Percentiles rank a stretch among this genome's conserved stretches.
Evolutionary conservation across 2,329 filamentous ascomycete genomes (phyloP).

Genomic region (Incumbomyces lentus): DNA sequence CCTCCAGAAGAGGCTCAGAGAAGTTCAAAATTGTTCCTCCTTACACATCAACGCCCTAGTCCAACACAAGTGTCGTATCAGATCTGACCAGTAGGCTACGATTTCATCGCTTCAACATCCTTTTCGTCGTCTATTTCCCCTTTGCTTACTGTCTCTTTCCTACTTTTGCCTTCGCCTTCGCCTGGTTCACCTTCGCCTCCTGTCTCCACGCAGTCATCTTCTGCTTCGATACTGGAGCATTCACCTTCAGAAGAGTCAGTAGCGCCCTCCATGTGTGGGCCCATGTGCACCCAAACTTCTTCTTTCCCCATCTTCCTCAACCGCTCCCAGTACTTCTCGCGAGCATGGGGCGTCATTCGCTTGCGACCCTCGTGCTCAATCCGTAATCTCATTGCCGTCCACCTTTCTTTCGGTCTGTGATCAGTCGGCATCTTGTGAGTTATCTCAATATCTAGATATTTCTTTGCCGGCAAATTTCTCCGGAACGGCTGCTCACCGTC

Average conservation of each 20-base stretch:
- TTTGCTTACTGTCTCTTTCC: too few species aligned
- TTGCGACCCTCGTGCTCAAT: constrained; percentile 43
- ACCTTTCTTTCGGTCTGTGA: constrained; percentile 48
- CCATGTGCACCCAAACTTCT: constrained; percentile 17
- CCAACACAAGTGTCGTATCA: too few species aligned
- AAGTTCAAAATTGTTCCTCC: too few species aligned
- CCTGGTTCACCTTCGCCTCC: too few species aligned
- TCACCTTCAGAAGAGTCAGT: neutral
- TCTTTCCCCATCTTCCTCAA: constrained; percentile 9
- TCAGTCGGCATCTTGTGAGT: constrained; percentile 41
- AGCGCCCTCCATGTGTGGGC: constrained; percentile 6
- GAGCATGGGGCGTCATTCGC: constrained; percentile 11
- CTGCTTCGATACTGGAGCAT: neutral
- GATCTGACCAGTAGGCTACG: too few species aligned
- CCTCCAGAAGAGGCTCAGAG: too few species aligned
- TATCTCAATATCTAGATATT: constrained; percentile 36
- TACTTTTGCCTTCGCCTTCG: too few species aligned
- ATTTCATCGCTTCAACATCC: too few species aligned
- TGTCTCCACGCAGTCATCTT: neutral
- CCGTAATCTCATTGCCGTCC: constrained; percentile 46
- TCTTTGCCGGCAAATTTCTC: constrained; percentile 44
- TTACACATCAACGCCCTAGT: too few species aligned
- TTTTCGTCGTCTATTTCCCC: too few species aligned
- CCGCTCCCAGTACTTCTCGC: constrained; percentile 13
- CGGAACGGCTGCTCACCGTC: constrained; percentile 37